These are phyloP conservation scores for Xylaria sp. DNA, from an alignment of 2,329 filamentous ascomycete genomes.

Conservation along the genomic window DNA sequence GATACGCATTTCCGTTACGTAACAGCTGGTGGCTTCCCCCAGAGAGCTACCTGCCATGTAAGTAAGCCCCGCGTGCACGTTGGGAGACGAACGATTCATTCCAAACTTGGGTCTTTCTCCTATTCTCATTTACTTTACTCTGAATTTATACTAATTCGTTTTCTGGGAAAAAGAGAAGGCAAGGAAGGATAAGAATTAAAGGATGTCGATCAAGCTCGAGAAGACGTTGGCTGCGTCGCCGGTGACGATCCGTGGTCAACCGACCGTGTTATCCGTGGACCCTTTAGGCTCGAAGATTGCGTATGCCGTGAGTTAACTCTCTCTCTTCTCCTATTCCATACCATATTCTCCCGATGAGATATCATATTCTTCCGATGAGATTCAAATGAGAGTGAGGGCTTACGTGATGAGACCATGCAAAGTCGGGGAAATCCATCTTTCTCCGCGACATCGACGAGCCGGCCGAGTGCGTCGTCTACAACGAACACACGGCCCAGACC, in stretches of 20 bases:
- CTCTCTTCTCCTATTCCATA: no score
- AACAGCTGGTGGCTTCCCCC: neutral
- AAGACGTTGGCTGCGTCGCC: constrained; percentile 82
- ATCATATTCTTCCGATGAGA: no score
- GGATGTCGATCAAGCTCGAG: constrained; percentile 52
- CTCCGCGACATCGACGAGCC: constrained; percentile 91
- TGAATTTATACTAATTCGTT: no score
- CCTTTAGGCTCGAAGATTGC: constrained; percentile 85
- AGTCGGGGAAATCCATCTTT: constrained; percentile 94
- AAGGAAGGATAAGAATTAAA: neutral
- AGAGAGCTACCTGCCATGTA: neutral
- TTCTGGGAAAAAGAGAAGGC: no score
- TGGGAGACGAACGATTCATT: neutral
- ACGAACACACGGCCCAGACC: constrained; percentile 78
- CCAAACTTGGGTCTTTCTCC: no score
- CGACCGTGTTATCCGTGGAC: constrained; percentile 83
- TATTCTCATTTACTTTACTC: no score
- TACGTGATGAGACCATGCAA: constrained; percentile 32
- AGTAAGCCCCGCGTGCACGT: neutral
- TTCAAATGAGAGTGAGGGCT: no score
- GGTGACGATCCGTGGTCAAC: constrained; percentile 75
- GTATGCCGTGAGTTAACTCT: constrained; percentile 67
- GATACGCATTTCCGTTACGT: neutral
- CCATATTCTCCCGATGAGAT: no score
- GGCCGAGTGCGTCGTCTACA: constrained; percentile 80